These are phyloP conservation scores for Ambrosia trifida DNA, from an alignment of 129 eudicot species.

Conservation along the genomic window DNA sequence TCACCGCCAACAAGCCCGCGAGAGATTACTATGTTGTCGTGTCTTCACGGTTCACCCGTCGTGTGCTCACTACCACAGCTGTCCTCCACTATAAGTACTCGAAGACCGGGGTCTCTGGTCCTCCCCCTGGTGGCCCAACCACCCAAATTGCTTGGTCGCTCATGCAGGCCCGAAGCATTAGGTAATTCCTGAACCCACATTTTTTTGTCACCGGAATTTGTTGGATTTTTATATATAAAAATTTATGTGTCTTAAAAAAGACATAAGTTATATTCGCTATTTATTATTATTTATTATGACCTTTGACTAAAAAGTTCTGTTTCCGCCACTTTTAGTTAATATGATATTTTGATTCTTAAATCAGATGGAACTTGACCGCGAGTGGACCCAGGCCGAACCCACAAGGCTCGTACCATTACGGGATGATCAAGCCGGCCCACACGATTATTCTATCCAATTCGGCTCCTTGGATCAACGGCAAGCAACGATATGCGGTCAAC, in stretches of 20 bases:
- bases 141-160: conserved; percentile 67
- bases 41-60: conserved; percentile 81
- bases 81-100: conserved; percentile 90
- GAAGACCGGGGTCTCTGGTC: conserved; percentile 65
- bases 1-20: conserved; percentile 76
- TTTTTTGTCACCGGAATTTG: too few species aligned
- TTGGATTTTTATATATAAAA: too few species aligned
- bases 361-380: conserved; percentile 84
- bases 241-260: too few species aligned
- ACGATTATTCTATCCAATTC: conserved; percentile 89
- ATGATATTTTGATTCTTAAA: conserved; percentile 3
- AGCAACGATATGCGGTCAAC: conserved; percentile 86
- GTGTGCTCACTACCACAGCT: conserved; percentile 71
- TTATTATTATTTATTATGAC: too few species aligned
- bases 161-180: conserved; percentile 73
- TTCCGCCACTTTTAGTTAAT: too few species aligned
- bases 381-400: conserved; percentile 99
- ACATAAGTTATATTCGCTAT: too few species aligned
- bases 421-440: conserved; percentile 65
- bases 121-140: conserved; percentile 82
- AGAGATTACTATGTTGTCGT: conserved; percentile 81
- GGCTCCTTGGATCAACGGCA: conserved; percentile 80
- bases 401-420: conserved; percentile 97
- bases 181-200: conserved; percentile 40
- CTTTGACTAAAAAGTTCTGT: too few species aligned